Percentiles rank a stretch among this genome's conserved stretches.
Conservation (phyloP, 768 basidiomycete genomes). For the Fomitopsis serialis region DNA sequence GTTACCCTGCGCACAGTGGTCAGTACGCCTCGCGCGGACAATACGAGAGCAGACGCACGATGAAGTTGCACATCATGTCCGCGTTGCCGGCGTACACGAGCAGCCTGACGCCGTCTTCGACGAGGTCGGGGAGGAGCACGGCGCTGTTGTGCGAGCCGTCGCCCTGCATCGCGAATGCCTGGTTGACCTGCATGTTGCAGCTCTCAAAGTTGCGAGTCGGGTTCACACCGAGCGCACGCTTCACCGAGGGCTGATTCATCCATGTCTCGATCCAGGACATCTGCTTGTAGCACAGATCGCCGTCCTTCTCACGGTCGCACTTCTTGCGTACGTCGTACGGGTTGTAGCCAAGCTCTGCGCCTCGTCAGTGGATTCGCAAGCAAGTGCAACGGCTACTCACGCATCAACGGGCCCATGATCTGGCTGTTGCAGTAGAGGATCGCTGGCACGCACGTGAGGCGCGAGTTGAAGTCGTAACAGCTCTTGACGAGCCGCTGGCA, state of each 20-base stretch:
- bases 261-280: constrained; percentile 86
- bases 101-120: constrained; percentile 78
- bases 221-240: constrained; percentile 74
- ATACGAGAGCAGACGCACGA: constrained; percentile 37
- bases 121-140: constrained; percentile 67
- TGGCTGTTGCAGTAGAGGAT: constrained; percentile 75
- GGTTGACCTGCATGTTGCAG: constrained; percentile 81
- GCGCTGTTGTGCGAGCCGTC: constrained; percentile 86
- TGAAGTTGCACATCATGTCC: constrained; percentile 89
- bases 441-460: constrained; percentile 52
- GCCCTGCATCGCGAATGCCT: constrained; percentile 74
- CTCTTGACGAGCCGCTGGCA: constrained; percentile 47
- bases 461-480: constrained; percentile 42
- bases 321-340: constrained; percentile 76
- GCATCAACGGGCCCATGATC: constrained; percentile 63
- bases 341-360: constrained; percentile 37
- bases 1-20: constrained; percentile 50
- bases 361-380: too few species aligned
- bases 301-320: constrained; percentile 58
- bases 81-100: constrained; percentile 89
- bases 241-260: constrained; percentile 75
- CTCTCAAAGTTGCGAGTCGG: constrained; percentile 52
- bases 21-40: background rate
- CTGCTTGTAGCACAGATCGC: constrained; percentile 70
- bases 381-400: constrained; percentile 33